Conservation (phyloP, 495 filamentous ascomycete genomes). For the Corynascus novoguineensis region DNA sequence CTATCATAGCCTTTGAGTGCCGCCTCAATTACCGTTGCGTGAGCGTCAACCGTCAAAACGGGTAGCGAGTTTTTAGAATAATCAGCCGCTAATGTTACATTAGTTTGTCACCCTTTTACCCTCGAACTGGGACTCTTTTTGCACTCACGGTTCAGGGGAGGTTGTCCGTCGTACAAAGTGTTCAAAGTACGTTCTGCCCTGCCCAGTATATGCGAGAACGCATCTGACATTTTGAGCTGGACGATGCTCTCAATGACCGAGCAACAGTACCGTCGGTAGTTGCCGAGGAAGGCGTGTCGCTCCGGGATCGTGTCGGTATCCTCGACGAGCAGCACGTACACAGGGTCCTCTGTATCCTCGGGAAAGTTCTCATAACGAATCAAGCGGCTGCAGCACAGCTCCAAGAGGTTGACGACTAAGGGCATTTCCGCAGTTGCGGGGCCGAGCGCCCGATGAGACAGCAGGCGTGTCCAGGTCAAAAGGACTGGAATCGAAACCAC, state of each 20-base stretch:
- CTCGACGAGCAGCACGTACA: slow-evolving; percentile 74
- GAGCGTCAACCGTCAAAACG: slow-evolving; percentile 76
- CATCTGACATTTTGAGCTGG: slow-evolving; percentile 70
- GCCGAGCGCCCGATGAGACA: slow-evolving; percentile 60
- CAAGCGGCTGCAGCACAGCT: slow-evolving; percentile 69
- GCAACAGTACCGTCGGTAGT: slow-evolving; percentile 85
- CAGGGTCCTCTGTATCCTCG: slow-evolving; percentile 71
- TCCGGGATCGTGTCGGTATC: slow-evolving; percentile 95
- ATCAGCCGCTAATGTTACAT: slow-evolving; percentile 48
- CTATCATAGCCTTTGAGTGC: slow-evolving; percentile 82
- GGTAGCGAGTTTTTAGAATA: slow-evolving; percentile 78
- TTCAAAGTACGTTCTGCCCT: slow-evolving; percentile 68
- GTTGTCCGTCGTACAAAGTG: slow-evolving; percentile 65
- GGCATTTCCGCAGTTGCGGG: slow-evolving; percentile 58
- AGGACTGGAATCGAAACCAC: slow-evolving; percentile 87
- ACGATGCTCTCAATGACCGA: slow-evolving; percentile 81
- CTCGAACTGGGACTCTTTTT: background rate
- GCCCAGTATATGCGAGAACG: slow-evolving; percentile 75
- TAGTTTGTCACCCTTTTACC: slow-evolving; percentile 19
- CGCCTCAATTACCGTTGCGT: slow-evolving; percentile 86
- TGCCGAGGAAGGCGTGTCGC: slow-evolving; percentile 92
- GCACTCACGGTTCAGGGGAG: slow-evolving; percentile 61
- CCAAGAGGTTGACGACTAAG: slow-evolving; percentile 69
- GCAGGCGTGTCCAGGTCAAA: slow-evolving; percentile 79
- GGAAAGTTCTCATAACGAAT: slow-evolving; percentile 81